Base-by-base conservation (phyloP, 2,329 filamentous ascomycete genomes). In the Cladophialophora yegresii region DNA sequence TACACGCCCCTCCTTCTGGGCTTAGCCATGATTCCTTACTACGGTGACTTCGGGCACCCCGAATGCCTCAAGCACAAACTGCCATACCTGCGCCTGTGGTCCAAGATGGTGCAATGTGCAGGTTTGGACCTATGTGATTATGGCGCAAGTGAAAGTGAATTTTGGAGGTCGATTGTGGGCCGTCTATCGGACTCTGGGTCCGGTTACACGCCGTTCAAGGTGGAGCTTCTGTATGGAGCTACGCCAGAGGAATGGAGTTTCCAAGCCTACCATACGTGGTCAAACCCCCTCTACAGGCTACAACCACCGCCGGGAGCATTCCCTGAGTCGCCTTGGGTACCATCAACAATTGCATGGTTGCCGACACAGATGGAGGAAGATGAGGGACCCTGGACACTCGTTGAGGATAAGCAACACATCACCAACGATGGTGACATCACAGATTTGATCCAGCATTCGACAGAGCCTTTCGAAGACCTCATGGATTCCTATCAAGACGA, bases 191-290 rank as follows among this genome's bases (percentile, higher is more conserved):
- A n/a, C 4, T 8, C 6, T 22, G 1, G 0, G 9, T 20, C 7
- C 20, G 5, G 6, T 40, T 1, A 26, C 47, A 7, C 16, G n/a
- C 20, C 20, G 26, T 3, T 2, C 4, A 23, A 47, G n/a, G 5
- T 3, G 7, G 23, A 49, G 13, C 55, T 58, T 22, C 6, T 58
- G 26, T 58, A 49, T 28, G 55, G 55, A 8, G 33, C 55, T 32
- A 33, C 55, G 3, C 55, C 55, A 12, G 40, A 22, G 45, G 40
- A 58, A n/a, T 58, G 55, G 55, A 49, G 55, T 32, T 16, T 58
- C 36, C 12, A 8, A 1, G 20, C 49, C 13, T 5, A 3, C 28
- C 13, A 23, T 3, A 7, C 23, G 33, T 58, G 55, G 55, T 43
- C 36, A 20, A 43, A 2, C 16, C 3, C 20, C 2, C 36, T 45